Evolutionary conservation across 2,329 filamentous ascomycete species (phyloP), one percentile per base, ranked within the genome.

Genomic region (Phyllosticta citrichinensis): DNA sequence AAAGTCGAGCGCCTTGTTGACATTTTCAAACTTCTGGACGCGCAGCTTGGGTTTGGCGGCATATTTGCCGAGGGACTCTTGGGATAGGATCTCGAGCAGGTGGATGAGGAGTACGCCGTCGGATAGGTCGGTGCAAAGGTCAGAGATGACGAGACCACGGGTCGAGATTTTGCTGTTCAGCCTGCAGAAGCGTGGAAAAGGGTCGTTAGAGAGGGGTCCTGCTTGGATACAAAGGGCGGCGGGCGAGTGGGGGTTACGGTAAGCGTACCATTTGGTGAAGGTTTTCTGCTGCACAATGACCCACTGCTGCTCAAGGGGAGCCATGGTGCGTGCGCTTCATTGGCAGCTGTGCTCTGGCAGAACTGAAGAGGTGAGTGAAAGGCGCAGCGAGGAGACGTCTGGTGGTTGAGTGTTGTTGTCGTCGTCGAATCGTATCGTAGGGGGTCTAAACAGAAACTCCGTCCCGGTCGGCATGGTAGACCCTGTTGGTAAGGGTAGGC

Each of bases 21-120:
- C 93, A 82, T 99, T 99, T 75, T 99, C 94, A 75, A 97, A 99
- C 68, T 86, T 87, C 78, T 99, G 94, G 58, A 99, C 94, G 62
- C 94, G 91, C 67, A 99, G 82, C 77, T 96, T 97, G 50, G 94
- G 94, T 70, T 93, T 95, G 59, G 93, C 89, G 65, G 94, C 94
- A 83, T 99, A 99, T 74, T 93, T 89, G 66, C 94, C 94, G 63
- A 99, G 87, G 8, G 92, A 96, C 76, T 97, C 94, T 72, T 87
- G 87, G 64, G 92, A 95, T 58, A 99, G 87, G 73, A 94, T 94
- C 80, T 99, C 94, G 70, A 99, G 88, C 56, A 99, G 86, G 76
- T 99, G 94, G 71, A 99, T 96, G 66, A 99, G 87, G 68, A 95
- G 85, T 66, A 97, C 93, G 69, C 94, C 94, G 78, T 97, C 92